Percentiles rank a stretch among this genome's conserved stretches.
Evolutionary conservation across 2,329 filamentous ascomycete genomes (phyloP).

Genomic region (Allantophomopsis cytisporea): DNA sequence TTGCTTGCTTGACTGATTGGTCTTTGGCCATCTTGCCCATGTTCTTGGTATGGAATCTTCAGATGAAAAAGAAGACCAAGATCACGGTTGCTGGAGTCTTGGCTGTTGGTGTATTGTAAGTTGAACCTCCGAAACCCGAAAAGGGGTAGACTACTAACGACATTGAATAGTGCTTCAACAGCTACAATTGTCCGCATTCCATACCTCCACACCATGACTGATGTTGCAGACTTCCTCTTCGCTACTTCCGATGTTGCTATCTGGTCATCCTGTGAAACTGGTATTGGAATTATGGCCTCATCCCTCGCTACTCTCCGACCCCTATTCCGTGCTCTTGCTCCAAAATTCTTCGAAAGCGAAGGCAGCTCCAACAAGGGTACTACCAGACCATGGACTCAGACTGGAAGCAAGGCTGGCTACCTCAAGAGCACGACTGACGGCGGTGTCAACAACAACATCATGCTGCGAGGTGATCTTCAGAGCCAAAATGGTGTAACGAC

Average conservation of each 20-base stretch:
- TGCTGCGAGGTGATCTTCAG: too few relatives aligned
- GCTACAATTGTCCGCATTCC: slow-evolving; percentile 28
- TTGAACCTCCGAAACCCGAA: not conserved
- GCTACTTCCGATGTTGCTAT: slow-evolving; percentile 27
- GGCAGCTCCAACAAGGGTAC: too few relatives aligned
- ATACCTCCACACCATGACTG: slow-evolving; percentile 23
- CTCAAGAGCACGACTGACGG: too few relatives aligned
- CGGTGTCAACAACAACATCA: too few relatives aligned
- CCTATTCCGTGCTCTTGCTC: slow-evolving; percentile 9
- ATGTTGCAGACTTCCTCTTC: slow-evolving; percentile 23
- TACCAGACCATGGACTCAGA: too few relatives aligned
- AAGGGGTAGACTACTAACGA: not conserved
- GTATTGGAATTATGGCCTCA: slow-evolving; percentile 24
- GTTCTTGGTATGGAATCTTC: slow-evolving; percentile 25
- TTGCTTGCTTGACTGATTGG: slow-evolving; percentile 26
- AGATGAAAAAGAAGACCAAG: slow-evolving; percentile 25
- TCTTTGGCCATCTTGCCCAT: slow-evolving; percentile 24
- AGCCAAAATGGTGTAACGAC: too few relatives aligned
- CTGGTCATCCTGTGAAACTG: slow-evolving; percentile 28
- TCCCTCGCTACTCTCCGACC: slow-evolving; percentile 25
- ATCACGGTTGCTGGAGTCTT: slow-evolving; percentile 17
- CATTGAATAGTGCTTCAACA: slow-evolving; percentile 20
- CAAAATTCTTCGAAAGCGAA: too few relatives aligned
- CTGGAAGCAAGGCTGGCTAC: too few relatives aligned
- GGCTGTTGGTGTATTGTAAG: slow-evolving; percentile 23